Base-by-base conservation (phyloP, 441 rosid species). In the Euphorbia celastroides region DNA sequence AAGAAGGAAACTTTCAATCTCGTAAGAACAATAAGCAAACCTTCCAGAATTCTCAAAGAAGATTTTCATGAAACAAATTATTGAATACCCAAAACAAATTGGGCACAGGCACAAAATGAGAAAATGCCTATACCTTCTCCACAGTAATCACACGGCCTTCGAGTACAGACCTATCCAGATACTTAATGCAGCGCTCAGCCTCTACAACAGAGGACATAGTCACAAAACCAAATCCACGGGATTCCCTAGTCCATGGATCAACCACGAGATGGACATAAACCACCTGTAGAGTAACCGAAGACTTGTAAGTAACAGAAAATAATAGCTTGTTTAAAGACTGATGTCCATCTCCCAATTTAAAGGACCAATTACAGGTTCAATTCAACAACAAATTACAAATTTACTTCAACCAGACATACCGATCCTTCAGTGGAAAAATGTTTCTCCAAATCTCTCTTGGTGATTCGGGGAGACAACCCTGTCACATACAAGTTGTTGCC, bases 401-500 rank as follows among this genome's bases (percentile, higher is more conserved):
- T 0, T 31, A 19, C 14, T 20, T 11, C 48, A 28, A 0, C 5
- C 10, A 28, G 46, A 22, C 85, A 5, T 62, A 89, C 96, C 88
- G 77, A 85, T 73, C 99, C 96, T 74, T 90, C 84, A n/a, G 73
- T 67, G 0, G 88, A 72, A 72, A 93, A 93, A 80, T 86, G 88
- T 73, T 82, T 84, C 79, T 85, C 90, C 7, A 93, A 78, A 68
- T 93, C 97, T 54, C 82, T 81, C 81, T 86, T 85, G 0, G 93
- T 85, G 34, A 86, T 81, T 9, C 90, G 77, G 19, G 84, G 88
- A 2, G 95, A 93, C 81, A 93, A 69, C 14, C 97, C 97, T 0
- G 99, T 91, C 69, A 93, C 99, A 64, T 93, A 93, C 78, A 93
- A 75, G 77, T 89, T 88, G 78, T 93, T 89, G 26, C 97, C 97